Evolutionary conservation across 2,329 filamentous ascomycete species (phyloP), one percentile per base, ranked within the genome.

Genomic region (Penicillium rolfsii): DNA sequence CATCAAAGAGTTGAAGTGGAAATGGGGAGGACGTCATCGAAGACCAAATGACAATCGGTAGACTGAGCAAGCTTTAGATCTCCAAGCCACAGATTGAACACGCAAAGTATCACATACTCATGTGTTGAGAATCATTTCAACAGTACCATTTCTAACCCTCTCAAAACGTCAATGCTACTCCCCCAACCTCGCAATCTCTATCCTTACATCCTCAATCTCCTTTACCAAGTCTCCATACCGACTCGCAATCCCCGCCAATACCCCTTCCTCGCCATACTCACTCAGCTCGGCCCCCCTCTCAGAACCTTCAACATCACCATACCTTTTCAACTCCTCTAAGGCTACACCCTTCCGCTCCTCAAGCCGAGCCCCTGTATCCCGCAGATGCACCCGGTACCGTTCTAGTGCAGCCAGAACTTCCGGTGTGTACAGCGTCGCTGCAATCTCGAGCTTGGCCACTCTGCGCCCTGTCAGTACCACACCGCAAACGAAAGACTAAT

Each of bases 201-300:
- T 70, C 59, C 68, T 71, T 7, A 78, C 71, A 5, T 62, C 62
- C 50, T 79, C 77, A 6, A 78, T 71, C 57, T 80, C 77, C 56
- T 67, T 70, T 1, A 73, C 70, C 50, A 80, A 65, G 19, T 67
- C 60, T 4, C 73, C 74, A 69, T 79, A 80, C 43, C 73, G 71
- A 48, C 69, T 73, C 30, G 77, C 74, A 58, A 80, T 74, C 57
- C 75, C 74, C 33, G 61, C 64, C 65, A 80, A 73, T 1, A 73
- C 67, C 6, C 68, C 70, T 55, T 62, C 64, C 49, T 64, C 65
- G 8, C 49, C 43, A 24, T 41, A 28, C 7, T 16, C 46, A 30
- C 16, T 28, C 38, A 11, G 35, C 3, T 14, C 35, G 5, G 4
- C 8, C 35, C 22, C 38, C n/a, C 43, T 45, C 8, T 58, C 62